Evolutionary conservation across 495 filamentous ascomycete species (phyloP).

Genomic region (Rostrohypoxylon terebratum): DNA sequence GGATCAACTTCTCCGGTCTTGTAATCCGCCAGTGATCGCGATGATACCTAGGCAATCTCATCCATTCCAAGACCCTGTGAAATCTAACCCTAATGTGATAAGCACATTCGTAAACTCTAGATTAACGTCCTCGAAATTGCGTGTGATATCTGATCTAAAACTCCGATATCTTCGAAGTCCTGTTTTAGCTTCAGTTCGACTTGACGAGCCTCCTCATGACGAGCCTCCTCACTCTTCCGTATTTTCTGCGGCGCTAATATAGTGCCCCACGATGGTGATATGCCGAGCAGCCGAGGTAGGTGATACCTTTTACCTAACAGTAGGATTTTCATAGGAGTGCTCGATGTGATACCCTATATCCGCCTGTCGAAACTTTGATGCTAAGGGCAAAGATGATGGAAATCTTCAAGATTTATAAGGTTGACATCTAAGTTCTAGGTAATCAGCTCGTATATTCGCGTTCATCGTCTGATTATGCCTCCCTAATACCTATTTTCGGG

Average conservation of each 20-base stretch:
- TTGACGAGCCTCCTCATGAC: no score
- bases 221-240: neutral
- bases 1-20: neutral
- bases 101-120: neutral
- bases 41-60: no score
- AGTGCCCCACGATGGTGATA: neutral
- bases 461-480: no score
- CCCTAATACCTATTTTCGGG: no score
- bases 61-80: neutral
- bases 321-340: neutral
- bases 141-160: no score
- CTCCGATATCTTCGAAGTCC: neutral
- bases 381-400: neutral
- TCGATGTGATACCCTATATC: no score
- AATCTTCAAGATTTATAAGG: neutral
- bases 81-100: neutral
- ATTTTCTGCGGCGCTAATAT: neutral
- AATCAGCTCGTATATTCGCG: neutral
- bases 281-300: neutral
- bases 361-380: neutral
- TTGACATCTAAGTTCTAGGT: no score
- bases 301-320: neutral
- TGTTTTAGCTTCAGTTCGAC: neutral
- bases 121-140: neutral
- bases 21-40: no score